Evolutionary conservation across 1,284 basidiomycete genomes (phyloP).

Genomic region (Cystobasidiaceae sp.): DNA sequence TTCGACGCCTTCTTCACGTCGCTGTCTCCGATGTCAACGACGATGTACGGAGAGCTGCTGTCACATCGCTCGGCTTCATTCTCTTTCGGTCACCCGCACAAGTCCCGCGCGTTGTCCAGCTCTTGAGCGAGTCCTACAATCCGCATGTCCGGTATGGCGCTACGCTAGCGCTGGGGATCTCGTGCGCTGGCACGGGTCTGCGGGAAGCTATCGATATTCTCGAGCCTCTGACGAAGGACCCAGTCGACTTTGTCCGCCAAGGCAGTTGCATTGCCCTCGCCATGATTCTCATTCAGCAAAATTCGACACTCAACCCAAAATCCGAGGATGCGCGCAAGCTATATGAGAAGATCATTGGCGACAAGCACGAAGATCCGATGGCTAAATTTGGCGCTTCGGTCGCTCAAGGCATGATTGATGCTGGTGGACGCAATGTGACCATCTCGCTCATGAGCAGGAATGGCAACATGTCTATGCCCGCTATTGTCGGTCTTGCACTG

Average conservation of each 20-base stretch:
- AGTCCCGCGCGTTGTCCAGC: slow-evolving; percentile 88
- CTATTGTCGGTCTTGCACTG: slow-evolving; percentile 92
- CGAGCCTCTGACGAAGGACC: slow-evolving; percentile 93
- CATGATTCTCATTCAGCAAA: slow-evolving; percentile 93
- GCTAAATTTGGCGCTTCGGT: slow-evolving; percentile 91
- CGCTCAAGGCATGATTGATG: slow-evolving; percentile 92
- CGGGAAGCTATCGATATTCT: slow-evolving; percentile 86
- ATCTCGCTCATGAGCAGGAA: slow-evolving; percentile 86
- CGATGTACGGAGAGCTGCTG: slow-evolving; percentile 88
- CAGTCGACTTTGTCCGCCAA: slow-evolving; percentile 94
- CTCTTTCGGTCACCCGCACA: slow-evolving; percentile 83
- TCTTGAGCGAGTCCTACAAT: slow-evolving; percentile 94
- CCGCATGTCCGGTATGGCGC: slow-evolving; percentile 96
- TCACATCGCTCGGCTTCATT: slow-evolving; percentile 87
- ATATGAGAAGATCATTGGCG: slow-evolving; percentile 79
- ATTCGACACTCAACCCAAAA: slow-evolving; percentile 77
- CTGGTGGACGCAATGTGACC: slow-evolving; percentile 89
- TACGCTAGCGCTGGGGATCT: slow-evolving; percentile 87
- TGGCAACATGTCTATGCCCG: slow-evolving; percentile 81
- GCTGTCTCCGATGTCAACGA: slow-evolving; percentile 96
- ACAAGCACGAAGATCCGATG: slow-evolving; percentile 97
- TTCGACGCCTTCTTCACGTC: slow-evolving; percentile 82
- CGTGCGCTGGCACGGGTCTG: slow-evolving; percentile 92
- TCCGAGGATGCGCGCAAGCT: slow-evolving; percentile 70
- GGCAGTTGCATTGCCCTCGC: slow-evolving; percentile 92